These are phyloP conservation scores for Phaeophleospora eucalypticola DNA, from an alignment of 2,329 filamentous ascomycete genomes.

Conservation along the genomic window DNA sequence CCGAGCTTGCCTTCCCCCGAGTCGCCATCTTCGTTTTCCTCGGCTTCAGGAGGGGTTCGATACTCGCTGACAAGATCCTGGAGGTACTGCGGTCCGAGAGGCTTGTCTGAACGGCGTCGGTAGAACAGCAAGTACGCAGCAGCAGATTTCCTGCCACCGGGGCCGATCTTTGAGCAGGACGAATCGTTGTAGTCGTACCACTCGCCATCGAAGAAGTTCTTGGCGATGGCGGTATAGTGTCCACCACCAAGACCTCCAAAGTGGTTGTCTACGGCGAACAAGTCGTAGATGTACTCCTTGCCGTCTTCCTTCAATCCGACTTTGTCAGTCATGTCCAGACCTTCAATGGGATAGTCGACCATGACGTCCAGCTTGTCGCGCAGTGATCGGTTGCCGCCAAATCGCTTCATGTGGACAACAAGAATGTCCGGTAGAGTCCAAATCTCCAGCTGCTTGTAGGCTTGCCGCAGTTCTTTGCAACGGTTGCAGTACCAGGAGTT, in stretches of 20 bases:
- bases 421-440: slow-evolving; percentile 97
- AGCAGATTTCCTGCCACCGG: slow-evolving; percentile 44
- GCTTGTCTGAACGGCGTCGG: slow-evolving; percentile 70
- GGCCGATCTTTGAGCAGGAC: slow-evolving; percentile 20
- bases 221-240: slow-evolving; percentile 92
- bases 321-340: slow-evolving; percentile 73
- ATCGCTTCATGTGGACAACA: slow-evolving; percentile 91
- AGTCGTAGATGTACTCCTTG: slow-evolving; percentile 81
- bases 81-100: slow-evolving; percentile 75
- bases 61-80: slow-evolving; percentile 65
- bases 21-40: slow-evolving; percentile 41
- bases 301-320: slow-evolving; percentile 76
- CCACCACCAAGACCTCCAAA: slow-evolving; percentile 89
- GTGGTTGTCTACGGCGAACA: slow-evolving; percentile 95
- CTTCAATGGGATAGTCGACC: slow-evolving; percentile 87
- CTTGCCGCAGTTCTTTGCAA: slow-evolving; percentile 88
- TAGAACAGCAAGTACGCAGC: slow-evolving; percentile 95
- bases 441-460: slow-evolving; percentile 93
- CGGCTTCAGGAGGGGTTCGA: slow-evolving; percentile 47
- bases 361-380: slow-evolving; percentile 87
- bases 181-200: slow-evolving; percentile 99
- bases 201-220: slow-evolving; percentile 80
- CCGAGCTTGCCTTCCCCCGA: slow-evolving; percentile 84
- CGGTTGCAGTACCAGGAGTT: slow-evolving; percentile 97
- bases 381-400: slow-evolving; percentile 76